Base-by-base conservation (phyloP, 2,329 filamentous ascomycete species). In the Trichophyton simii region DNA sequence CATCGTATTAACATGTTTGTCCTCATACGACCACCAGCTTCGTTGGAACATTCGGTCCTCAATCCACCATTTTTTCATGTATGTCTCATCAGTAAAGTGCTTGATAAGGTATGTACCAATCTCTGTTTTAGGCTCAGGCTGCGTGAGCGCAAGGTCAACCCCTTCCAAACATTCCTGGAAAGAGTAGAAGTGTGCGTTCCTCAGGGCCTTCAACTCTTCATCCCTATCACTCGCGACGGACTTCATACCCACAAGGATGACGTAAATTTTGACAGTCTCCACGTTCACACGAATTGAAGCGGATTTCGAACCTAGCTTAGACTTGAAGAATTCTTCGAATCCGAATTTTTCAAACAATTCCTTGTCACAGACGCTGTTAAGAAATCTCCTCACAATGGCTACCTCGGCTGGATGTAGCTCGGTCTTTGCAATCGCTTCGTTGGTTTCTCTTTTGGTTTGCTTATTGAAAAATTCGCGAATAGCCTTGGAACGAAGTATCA, bases 271-370 rank as follows among this genome's bases (percentile, higher is more conserved):
- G n/a, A 57, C 64, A 20, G 62, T 66, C 31, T 69, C 64, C 57
- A 67, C 63, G 46, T 70, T 64, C 3, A 69, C 63, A 0, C 62
- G 61, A 13, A 70, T 64, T 8, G 41, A 61, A 20, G 61, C 65
- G 0, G 61, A 62, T 28, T 64, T 69, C 1, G 63, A 63, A 9
- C 64, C 65, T 5, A 68, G 25, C 44, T 70, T 69, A 2, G 59
- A 59, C 58, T 67, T 58, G 41, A 70, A 69, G 22, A 68, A 70
- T 3, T 67, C 66, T 18, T 70, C 68, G 20, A 70, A 69, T 2
- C 66, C 67, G 22, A 69, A 70, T 59, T 66, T 70, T 4, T 60
- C 58, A 58, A 69, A 70, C 25, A 70, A 34, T 1, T 64, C 64
- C 3, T 65, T 60, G 31, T 70, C 67, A 42, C 68, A 70, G 4